phyloP scores from a whole-genome alignment of 495 filamentous ascomycete genomes.

The Hyaloscypha hepaticicola region DNA sequence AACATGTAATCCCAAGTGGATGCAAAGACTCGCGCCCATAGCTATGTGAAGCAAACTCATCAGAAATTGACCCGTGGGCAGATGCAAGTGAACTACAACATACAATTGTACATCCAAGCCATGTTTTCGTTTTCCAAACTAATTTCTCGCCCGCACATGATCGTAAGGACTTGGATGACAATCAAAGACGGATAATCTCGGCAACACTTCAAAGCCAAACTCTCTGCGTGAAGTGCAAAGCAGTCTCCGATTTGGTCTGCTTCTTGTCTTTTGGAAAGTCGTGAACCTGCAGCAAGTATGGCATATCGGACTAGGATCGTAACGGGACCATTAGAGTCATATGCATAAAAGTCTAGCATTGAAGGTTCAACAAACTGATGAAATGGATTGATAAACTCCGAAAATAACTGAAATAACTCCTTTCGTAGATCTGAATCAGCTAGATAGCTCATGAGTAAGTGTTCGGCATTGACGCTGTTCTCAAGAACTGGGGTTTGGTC shows the following conservation, averaged over 20 bases:
- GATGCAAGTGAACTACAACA: not conserved
- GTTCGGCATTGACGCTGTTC: not conserved
- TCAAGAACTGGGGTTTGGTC: not conserved
- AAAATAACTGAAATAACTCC: not conserved
- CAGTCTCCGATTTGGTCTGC: not conserved
- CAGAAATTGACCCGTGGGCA: too few relatives aligned
- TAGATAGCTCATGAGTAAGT: not conserved
- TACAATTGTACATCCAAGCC: conserved; percentile 12
- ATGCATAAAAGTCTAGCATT: not conserved
- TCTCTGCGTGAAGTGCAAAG: not conserved
- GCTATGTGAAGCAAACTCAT: too few relatives aligned
- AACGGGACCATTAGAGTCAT: not conserved
- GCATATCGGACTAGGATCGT: not conserved
- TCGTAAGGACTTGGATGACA: not conserved
- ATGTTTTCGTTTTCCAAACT: not conserved
- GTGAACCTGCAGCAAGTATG: not conserved
- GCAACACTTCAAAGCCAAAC: not conserved
- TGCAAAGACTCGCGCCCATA: not conserved
- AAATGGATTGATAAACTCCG: not conserved
- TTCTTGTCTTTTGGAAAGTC: not conserved
- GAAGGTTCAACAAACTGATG: conserved; percentile 1
- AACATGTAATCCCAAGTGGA: not conserved
- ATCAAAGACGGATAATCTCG: not conserved
- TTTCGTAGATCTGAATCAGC: not conserved
- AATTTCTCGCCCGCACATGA: not conserved